phyloP scores from a whole-genome alignment of 1,284 basidiomycete genomes.

The Cystobasidium sp. region DNA sequence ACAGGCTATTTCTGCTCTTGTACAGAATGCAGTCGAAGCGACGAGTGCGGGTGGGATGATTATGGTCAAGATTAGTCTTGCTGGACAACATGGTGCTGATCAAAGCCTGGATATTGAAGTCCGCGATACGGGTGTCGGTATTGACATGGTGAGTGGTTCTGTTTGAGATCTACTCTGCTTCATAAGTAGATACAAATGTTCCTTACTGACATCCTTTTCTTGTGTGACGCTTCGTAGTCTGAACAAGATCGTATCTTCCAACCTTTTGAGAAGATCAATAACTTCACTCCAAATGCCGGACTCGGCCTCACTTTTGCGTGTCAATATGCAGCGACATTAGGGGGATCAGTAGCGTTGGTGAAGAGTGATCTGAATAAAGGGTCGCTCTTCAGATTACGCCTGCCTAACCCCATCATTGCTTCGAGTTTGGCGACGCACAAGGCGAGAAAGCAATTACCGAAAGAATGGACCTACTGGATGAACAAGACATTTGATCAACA shows the following conservation, averaged over 20 bases:
- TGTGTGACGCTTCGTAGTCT: not conserved
- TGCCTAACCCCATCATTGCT: constrained; percentile 4
- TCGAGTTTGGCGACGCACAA: not conserved
- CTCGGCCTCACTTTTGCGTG: constrained; percentile 27
- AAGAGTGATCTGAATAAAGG: not conserved
- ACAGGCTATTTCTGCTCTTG: constrained; percentile 13
- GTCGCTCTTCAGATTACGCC: constrained; percentile 6
- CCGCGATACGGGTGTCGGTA: constrained; percentile 11
- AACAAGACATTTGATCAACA: not conserved
- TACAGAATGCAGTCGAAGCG: constrained; percentile 30
- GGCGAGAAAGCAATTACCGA: not conserved
- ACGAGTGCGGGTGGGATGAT: constrained; percentile 5
- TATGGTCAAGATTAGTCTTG: not conserved
- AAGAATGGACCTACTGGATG: constrained; percentile 3
- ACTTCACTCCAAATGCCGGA: constrained; percentile 6
- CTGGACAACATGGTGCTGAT: not conserved
- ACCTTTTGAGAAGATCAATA: constrained; percentile 19
- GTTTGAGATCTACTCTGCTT: too few species aligned
- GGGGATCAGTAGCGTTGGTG: constrained; percentile 4
- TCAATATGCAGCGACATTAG: constrained; percentile 8
- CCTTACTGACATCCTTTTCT: not conserved
- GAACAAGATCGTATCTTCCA: constrained; percentile 20
- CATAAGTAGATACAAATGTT: not conserved
- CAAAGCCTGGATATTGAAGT: constrained; percentile 19
- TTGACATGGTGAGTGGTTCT: constrained; percentile 8